Evolutionary conservation across 2,329 filamentous ascomycete genomes (phyloP).

Genomic region (Endoconidiophora polonica): DNA sequence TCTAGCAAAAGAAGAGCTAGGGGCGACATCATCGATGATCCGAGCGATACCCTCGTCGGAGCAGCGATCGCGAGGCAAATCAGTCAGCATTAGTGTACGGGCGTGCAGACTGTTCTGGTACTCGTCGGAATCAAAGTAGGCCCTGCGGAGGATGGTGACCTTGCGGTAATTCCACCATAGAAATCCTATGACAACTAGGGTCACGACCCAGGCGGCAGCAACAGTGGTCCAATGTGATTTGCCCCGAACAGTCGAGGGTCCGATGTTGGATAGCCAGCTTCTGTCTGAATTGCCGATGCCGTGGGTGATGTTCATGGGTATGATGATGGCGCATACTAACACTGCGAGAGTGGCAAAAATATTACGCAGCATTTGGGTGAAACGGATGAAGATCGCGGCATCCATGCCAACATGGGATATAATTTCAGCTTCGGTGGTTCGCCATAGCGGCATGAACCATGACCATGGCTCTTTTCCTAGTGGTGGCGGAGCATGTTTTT

Average conservation of each 20-base stretch:
- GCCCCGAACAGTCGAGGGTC: constrained; percentile 37
- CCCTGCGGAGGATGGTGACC: constrained; percentile 51
- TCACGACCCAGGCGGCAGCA: constrained; percentile 46
- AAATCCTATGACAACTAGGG: constrained; percentile 60
- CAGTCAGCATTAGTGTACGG: constrained; percentile 48
- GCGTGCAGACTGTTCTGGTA: constrained; percentile 81
- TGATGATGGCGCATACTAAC: constrained; percentile 58
- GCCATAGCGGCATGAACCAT: constrained; percentile 67
- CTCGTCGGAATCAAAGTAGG: constrained; percentile 71
- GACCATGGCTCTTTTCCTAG: constrained; percentile 76
- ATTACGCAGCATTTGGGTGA: constrained; percentile 80
- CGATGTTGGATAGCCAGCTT: constrained; percentile 41
- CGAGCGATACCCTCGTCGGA: constrained; percentile 77
- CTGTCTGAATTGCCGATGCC: constrained; percentile 6
- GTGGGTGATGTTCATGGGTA: constrained; percentile 56
- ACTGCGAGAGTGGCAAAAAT: constrained; percentile 62
- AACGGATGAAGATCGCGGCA: constrained; percentile 76
- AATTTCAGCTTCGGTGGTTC: constrained; percentile 59
- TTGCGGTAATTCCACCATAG: constrained; percentile 82
- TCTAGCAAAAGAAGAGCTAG: constrained; percentile 60
- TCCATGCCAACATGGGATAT: constrained; percentile 79
- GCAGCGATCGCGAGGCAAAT: constrained; percentile 60
- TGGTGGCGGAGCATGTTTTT: constrained; percentile 73
- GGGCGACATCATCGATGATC: constrained; percentile 65
- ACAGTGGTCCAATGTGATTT: constrained; percentile 41